Evolutionary conservation across 108 stramenopile species (phyloP), one percentile per base, ranked within the genome.

Genomic region (Nannochloropsis salina): DNA sequence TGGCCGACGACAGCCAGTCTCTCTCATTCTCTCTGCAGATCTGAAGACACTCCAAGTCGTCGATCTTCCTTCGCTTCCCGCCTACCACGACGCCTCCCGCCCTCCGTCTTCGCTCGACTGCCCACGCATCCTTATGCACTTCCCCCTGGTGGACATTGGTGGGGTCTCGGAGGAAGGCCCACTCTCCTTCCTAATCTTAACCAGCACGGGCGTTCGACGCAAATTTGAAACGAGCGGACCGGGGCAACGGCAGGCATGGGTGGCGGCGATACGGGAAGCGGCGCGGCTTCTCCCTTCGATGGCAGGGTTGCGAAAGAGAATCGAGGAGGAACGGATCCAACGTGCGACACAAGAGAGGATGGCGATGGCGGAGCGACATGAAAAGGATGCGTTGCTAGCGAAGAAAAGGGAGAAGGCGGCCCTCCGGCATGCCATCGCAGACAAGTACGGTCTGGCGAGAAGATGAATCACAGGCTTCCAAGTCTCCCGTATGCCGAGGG

Each of bases 331-430:
- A n/a, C 15, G 61, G 61, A 74, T 3, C 3, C 61, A 74, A n/a
- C 15, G 61, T 15, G 6, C 4, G n/a, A 74, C n/a, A 2, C 61
- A 74, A n/a, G 61, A 74, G 61, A 74, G 61, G 61, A 74, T 74
- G 61, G 8, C n/a, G 61, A n/a, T 74, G 8, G 61, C n/a, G 8
- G 61, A 74, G 61, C 15, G 61, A 6, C 61, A 74, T 1, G 61
- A 74, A n/a, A 74, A 74, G 61, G 61, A 74, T n/a, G 61, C 61
- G n/a, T 74, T 74, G 61, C 61, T 74, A n/a, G 61, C 61, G 20
- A 74, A 74, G 61, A 74, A 74, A n/a, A 74, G 61, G 61, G 61
- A 74, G 61, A 74, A 74, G 61, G 61, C 61, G 20, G 61, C 61
- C 20, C 15, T 74, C 20, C 15, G 61, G 61, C 15, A 74, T 74